Evolutionary conservation across 129 eudicot genomes (phyloP).

Genomic region (Solidago caesia): DNA sequence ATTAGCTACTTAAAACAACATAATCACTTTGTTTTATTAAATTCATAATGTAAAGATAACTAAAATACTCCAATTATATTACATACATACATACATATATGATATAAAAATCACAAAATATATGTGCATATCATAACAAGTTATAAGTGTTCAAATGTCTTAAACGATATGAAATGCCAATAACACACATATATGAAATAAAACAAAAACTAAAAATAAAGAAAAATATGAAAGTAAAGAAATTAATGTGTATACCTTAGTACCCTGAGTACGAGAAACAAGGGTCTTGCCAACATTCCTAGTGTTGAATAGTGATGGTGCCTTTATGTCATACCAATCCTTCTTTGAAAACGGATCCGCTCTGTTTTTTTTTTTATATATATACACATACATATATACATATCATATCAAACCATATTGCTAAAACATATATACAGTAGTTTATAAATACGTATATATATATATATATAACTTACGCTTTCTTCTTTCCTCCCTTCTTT

Average conservation of each 20-base stretch:
- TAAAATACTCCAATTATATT: no score
- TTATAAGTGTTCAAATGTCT: no score
- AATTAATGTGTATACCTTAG: conserved; percentile 39
- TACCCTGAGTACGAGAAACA: conserved; percentile 80
- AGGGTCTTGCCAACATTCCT: conserved; percentile 64
- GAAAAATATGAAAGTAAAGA: neutral
- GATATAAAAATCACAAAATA: no score
- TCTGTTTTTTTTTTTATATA: conserved; percentile 12
- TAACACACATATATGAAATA: neutral
- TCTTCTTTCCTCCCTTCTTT: conserved; percentile 78
- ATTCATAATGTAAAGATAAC: no score
- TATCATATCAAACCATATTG: neutral
- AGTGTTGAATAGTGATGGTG: conserved; percentile 46
- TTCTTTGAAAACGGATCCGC: conserved; percentile 68
- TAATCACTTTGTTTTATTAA: no score
- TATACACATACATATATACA: no score
- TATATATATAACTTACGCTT: conserved; percentile 34
- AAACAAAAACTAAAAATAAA: neutral
- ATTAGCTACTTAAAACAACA: no score
- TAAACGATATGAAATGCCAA: no score
- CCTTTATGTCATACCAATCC: conserved; percentile 80
- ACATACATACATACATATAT: no score
- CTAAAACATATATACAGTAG: neutral
- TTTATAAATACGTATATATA: neutral
- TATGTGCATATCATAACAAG: no score